phyloP scores from a whole-genome alignment of 2,329 filamentous ascomycete genomes.

The Thermomyces lanuginosus region DNA sequence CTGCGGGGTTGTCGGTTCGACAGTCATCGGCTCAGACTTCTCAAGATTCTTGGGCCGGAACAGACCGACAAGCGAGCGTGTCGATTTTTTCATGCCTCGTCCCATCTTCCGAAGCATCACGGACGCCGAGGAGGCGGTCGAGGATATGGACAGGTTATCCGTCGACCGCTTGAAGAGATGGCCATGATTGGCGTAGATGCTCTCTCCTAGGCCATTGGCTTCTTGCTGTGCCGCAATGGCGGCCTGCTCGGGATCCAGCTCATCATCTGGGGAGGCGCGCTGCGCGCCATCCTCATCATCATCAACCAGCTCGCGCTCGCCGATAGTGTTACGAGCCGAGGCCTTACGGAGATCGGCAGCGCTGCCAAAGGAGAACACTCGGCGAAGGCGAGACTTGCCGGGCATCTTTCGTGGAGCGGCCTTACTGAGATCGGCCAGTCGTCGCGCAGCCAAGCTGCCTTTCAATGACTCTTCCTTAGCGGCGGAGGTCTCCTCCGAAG shows the following conservation, averaged over 20 bases:
- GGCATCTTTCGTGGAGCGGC: conserved; percentile 61
- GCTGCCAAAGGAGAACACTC: conserved; percentile 93
- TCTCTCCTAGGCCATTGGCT: conserved; percentile 75
- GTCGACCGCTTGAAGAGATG: conserved; percentile 85
- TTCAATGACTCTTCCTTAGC: conserved; percentile 1
- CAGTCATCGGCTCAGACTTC: conserved; percentile 48
- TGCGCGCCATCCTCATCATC: conserved; percentile 46
- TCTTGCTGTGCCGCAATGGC: conserved; percentile 88
- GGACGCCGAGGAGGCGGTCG: conserved; percentile 33
- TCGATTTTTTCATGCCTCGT: conserved; percentile 90
- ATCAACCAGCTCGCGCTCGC: conserved; percentile 28
- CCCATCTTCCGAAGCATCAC: conserved; percentile 82
- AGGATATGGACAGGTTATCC: conserved; percentile 56
- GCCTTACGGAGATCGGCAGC: conserved; percentile 74
- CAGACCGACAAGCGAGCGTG: conserved; percentile 75
- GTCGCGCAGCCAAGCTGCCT: conserved; percentile 59
- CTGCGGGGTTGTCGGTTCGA: conserved; percentile 56
- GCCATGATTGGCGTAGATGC: conserved; percentile 68
- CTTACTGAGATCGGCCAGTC: conserved; percentile 72
- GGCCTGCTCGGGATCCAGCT: conserved; percentile 73
- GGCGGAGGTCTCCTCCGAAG: conserved; percentile 15
- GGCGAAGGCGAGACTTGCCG: conserved; percentile 69
- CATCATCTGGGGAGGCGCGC: conserved; percentile 41
- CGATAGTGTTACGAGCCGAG: conserved; percentile 44
- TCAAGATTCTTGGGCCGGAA: conserved; percentile 88